These are phyloP conservation scores for Lepidium sativum DNA, from an alignment of 345 rosid genomes.

Conservation along the genomic window DNA sequence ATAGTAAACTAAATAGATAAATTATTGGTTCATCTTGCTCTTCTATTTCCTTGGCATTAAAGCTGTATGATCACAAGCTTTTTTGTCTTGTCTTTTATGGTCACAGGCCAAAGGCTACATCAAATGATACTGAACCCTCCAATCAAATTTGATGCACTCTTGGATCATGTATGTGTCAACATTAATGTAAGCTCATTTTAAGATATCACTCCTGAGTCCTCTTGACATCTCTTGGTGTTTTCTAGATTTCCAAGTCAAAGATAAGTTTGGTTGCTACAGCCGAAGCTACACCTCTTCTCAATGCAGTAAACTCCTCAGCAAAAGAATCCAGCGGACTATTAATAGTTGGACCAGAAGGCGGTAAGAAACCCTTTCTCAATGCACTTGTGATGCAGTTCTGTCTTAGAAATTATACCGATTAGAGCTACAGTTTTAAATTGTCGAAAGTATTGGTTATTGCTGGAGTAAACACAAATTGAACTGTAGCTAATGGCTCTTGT, in stretches of 20 bases:
- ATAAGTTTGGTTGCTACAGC: conserved; percentile 70
- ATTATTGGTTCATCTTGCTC: neutral
- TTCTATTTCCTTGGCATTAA: neutral
- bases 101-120: conserved; percentile 74
- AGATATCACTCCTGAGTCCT: neutral
- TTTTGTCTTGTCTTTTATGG: neutral
- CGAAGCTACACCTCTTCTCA: conserved; percentile 66
- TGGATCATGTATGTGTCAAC: conserved; percentile 46
- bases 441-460: neutral
- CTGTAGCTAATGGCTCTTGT: neutral
- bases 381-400: neutral
- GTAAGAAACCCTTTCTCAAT: conserved; percentile 26
- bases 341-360: conserved; percentile 88
- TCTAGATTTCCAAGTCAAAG: conserved; percentile 55
- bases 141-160: conserved; percentile 35
- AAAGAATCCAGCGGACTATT: conserved; percentile 52
- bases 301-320: conserved; percentile 35
- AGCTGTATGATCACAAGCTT: neutral
- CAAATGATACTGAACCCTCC: conserved; percentile 76
- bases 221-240: neutral
- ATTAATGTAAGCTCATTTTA: neutral
- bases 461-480: neutral
- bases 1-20: neutral
- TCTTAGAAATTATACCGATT: neutral
- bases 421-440: neutral